A percentile compares a stretch with the other conserved stretches of the same genome.
Conservation (phyloP, 768 basidiomycete species). For the Panellus pusillus region DNA sequence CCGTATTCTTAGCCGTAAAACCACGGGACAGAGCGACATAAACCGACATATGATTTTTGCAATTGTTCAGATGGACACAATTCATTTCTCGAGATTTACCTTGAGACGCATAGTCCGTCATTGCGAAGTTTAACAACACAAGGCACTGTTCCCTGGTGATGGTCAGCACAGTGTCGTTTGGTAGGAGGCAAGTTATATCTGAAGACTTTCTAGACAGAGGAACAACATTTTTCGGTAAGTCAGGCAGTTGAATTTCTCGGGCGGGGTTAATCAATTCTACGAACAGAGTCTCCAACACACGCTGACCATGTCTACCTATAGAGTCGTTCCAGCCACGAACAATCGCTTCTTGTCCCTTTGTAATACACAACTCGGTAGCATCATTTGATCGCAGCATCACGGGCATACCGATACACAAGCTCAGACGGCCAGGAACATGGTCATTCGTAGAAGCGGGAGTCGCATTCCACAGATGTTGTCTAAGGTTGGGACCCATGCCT, state of each 20-base stretch:
- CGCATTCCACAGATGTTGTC: not conserved
- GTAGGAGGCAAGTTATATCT: conserved; percentile 2
- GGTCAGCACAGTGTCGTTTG: conserved; percentile 14
- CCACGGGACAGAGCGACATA: conserved; percentile 33
- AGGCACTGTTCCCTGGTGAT: conserved; percentile 27
- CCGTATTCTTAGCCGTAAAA: conserved; percentile 21
- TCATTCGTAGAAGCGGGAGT: not conserved
- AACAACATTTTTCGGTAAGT: conserved; percentile 32
- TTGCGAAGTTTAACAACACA: conserved; percentile 30
- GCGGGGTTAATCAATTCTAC: conserved; percentile 29
- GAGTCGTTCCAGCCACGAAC: conserved; percentile 27
- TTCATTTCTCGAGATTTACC: conserved; percentile 30
- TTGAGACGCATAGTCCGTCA: conserved; percentile 37
- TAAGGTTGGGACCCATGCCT: no score
- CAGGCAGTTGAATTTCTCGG: conserved; percentile 22
- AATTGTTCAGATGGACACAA: conserved; percentile 23
- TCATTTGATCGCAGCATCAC: conserved; percentile 26
- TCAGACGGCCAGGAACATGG: conserved; percentile 27
- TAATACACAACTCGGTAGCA: conserved; percentile 27
- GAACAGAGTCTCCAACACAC: conserved; percentile 30
- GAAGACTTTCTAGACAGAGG: conserved; percentile 17
- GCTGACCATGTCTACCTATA: conserved; percentile 10
- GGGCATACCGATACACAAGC: conserved; percentile 35
- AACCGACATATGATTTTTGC: conserved; percentile 25
- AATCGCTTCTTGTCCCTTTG: conserved; percentile 33